phyloP scores from a whole-genome alignment of 106 monocot genomes.

The Gastrodia elata region DNA sequence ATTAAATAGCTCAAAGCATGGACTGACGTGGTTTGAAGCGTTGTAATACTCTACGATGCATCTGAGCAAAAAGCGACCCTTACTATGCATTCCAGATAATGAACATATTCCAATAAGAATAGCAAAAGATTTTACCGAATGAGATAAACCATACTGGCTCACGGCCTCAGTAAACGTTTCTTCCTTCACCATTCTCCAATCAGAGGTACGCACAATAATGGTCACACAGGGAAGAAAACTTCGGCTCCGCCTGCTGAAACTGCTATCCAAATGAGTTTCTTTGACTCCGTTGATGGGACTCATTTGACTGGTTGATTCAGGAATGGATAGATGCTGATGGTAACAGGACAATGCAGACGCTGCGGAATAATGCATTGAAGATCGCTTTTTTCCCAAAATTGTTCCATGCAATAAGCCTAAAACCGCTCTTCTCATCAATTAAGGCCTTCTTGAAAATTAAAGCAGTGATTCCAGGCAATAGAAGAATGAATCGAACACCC shows the following conservation, averaged over 20 bases:
- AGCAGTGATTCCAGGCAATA: neutral
- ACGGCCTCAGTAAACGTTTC: neutral
- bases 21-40: neutral
- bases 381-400: neutral
- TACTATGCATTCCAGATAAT: neutral
- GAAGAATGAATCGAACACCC: constrained; percentile 1
- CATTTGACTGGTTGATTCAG: neutral
- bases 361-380: neutral
- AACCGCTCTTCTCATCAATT: constrained; percentile 2
- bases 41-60: neutral
- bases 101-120: constrained; percentile 5
- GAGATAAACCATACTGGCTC: constrained; percentile 1
- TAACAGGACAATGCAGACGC: neutral
- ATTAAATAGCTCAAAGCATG: neutral
- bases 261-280: neutral
- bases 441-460: neutral
- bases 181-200: neutral
- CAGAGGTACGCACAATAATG: constrained; percentile 1
- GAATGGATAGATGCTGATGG: neutral
- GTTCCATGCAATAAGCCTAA: constrained; percentile 1
- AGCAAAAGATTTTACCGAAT: constrained; percentile 3
- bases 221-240: constrained; percentile 11
- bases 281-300: neutral
- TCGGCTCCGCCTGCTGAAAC: neutral
- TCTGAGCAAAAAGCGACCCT: constrained; percentile 7